phyloP scores from a whole-genome alignment of 1,284 basidiomycete genomes.

The Golubevia pallescens region DNA sequence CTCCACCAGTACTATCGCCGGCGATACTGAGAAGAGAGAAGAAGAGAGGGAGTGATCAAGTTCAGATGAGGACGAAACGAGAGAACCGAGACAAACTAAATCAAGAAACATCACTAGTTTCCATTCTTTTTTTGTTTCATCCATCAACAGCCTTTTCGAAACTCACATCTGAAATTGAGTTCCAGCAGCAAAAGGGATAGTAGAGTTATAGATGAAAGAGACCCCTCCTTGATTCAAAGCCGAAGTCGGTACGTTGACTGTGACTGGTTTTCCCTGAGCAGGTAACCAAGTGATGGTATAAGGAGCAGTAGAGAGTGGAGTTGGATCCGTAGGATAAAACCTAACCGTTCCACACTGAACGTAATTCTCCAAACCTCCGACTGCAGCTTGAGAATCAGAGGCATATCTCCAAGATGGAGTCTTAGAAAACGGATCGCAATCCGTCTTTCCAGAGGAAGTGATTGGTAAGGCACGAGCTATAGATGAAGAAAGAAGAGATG shows the following conservation, averaged over 20 bases:
- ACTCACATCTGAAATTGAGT: constrained; percentile 36
- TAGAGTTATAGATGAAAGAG: constrained; percentile 21
- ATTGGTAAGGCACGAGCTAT: too few species aligned
- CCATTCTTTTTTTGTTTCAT: too few species aligned
- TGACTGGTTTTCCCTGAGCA: constrained; percentile 20
- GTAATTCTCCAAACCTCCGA: constrained; percentile 13
- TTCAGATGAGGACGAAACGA: too few species aligned
- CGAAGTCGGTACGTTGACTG: constrained; percentile 23
- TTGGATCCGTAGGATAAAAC: constrained; percentile 31
- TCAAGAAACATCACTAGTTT: too few species aligned
- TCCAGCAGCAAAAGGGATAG: constrained; percentile 26
- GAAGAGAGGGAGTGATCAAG: too few species aligned
- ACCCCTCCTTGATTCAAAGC: constrained; percentile 20
- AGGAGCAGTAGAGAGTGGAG: constrained; percentile 20
- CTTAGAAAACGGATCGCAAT: constrained; percentile 26
- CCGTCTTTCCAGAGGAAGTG: too few species aligned
- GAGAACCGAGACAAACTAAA: too few species aligned
- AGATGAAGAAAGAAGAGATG: constrained; percentile 1
- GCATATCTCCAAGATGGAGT: constrained; percentile 26
- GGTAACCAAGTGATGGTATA: constrained; percentile 40
- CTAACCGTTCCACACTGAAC: constrained; percentile 28
- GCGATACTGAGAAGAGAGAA: too few species aligned
- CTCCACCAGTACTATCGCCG: constrained; percentile 30
- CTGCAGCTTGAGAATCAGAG: constrained; percentile 18
- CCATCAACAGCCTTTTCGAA: too few species aligned